These are phyloP conservation scores for Aspergillus arachidicola DNA, from an alignment of 2,329 filamentous ascomycete species.

Conservation along the genomic window DNA sequence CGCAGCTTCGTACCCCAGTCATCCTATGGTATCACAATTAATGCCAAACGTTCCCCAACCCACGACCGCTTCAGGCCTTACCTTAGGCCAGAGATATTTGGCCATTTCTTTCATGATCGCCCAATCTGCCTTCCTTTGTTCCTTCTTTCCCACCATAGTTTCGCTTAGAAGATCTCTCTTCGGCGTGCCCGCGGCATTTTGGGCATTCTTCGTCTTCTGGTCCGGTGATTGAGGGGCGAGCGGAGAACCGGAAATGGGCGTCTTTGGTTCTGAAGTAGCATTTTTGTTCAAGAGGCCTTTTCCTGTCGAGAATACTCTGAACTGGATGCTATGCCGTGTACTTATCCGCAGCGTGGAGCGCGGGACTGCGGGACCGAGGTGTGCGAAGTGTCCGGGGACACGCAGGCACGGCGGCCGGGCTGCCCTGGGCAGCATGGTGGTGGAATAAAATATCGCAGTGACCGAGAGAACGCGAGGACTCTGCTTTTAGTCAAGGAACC, in stretches of 20 bases:
- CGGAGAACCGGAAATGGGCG: slow-evolving; percentile 14
- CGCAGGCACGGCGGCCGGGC: slow-evolving; percentile 38
- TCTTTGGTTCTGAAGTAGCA: slow-evolving; percentile 20
- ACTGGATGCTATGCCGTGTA: slow-evolving; percentile 27
- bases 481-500: slow-evolving; percentile 23
- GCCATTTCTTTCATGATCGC: slow-evolving; percentile 98
- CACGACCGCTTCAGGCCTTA: slow-evolving; percentile 25
- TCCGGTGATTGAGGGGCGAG: slow-evolving; percentile 20
- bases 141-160: slow-evolving; percentile 69
- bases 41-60: slow-evolving; percentile 11
- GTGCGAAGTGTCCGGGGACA: slow-evolving; percentile 30
- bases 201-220: slow-evolving; percentile 25
- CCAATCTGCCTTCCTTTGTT: slow-evolving; percentile 97
- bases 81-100: slow-evolving; percentile 91
- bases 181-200: slow-evolving; percentile 32
- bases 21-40: slow-evolving; percentile 50
- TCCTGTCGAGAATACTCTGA: slow-evolving; percentile 34
- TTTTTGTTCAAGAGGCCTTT: slow-evolving; percentile 26
- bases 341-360: slow-evolving; percentile 25
- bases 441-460: slow-evolving; percentile 11
- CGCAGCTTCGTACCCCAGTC: slow-evolving; percentile 79
- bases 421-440: slow-evolving; percentile 42
- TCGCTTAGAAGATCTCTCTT: slow-evolving; percentile 65
- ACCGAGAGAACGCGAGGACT: neutral
- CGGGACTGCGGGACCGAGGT: slow-evolving; percentile 28